A percentile compares a stretch with the other conserved stretches of the same genome.
Evolutionary conservation across 2,329 filamentous ascomycete genomes (phyloP).

Genomic region (Pleomassaria siparia): DNA sequence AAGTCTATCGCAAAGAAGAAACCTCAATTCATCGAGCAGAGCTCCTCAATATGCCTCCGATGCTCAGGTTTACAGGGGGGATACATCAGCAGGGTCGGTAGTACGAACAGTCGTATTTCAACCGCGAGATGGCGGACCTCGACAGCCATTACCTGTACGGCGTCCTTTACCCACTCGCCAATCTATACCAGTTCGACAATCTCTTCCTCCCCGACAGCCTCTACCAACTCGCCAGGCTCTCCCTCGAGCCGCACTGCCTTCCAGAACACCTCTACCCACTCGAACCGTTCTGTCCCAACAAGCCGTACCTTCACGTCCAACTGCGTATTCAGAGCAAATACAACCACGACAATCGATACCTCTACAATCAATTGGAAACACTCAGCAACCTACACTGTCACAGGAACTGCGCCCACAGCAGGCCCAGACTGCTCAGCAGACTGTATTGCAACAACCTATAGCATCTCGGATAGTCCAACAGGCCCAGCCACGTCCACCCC

Average conservation of each 20-base stretch:
- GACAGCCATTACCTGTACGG: neutral
- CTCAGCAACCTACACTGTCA: no score
- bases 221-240: neutral
- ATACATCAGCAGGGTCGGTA: slow-evolving; percentile 17
- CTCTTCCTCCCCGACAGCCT: neutral
- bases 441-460: no score
- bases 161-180: neutral
- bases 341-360: neutral
- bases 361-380: no score
- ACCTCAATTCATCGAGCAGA: slow-evolving; percentile 37
- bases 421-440: no score
- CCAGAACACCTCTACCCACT: slow-evolving; percentile 14
- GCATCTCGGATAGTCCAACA: no score
- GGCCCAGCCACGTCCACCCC: no score
- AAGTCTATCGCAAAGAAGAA: slow-evolving; percentile 27
- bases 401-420: no score
- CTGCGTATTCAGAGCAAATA: neutral
- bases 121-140: neutral
- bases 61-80: slow-evolving; percentile 28
- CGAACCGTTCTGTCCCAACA: neutral
- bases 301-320: neutral
- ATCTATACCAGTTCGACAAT: neutral
- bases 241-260: slow-evolving; percentile 8
- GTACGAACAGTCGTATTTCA: slow-evolving; percentile 1
- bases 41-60: slow-evolving; percentile 32